Conservation (phyloP, 345 rosid genomes). For the Aurinia saxatilis region DNA sequence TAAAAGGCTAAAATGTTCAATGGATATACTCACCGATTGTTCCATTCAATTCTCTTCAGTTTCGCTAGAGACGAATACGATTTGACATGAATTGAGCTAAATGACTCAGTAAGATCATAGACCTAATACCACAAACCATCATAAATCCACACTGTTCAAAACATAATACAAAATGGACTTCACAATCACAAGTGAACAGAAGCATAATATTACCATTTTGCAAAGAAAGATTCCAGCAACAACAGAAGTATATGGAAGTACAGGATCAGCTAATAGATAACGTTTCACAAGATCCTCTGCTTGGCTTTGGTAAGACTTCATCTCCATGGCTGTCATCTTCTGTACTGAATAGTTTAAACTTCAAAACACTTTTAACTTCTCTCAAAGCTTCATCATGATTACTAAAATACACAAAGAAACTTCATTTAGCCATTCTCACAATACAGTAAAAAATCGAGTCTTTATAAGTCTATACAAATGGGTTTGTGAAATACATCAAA, state of each 20-base stretch:
- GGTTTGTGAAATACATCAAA: constrained; percentile 2
- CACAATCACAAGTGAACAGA: neutral
- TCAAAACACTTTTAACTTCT: no score
- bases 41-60: constrained; percentile 70
- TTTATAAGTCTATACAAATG: neutral
- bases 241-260: constrained; percentile 69
- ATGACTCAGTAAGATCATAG: constrained; percentile 53
- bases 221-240: constrained; percentile 65
- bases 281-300: constrained; percentile 53
- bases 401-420: neutral
- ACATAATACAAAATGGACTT: neutral
- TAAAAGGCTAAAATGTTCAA: neutral
- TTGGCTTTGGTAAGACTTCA: constrained; percentile 60
- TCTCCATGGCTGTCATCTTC: constrained; percentile 34
- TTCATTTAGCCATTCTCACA: neutral
- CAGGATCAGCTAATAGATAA: constrained; percentile 57
- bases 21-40: constrained; percentile 50
- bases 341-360: neutral
- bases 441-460: neutral
- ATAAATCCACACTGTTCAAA: neutral
- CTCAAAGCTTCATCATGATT: constrained; percentile 2
- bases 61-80: constrained; percentile 52
- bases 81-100: constrained; percentile 56
- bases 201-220: constrained; percentile 63
- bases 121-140: constrained; percentile 32